Evolutionary conservation across 441 rosid species (phyloP), one percentile per base, ranked within the genome.

Genomic region (Geranium incanum): DNA sequence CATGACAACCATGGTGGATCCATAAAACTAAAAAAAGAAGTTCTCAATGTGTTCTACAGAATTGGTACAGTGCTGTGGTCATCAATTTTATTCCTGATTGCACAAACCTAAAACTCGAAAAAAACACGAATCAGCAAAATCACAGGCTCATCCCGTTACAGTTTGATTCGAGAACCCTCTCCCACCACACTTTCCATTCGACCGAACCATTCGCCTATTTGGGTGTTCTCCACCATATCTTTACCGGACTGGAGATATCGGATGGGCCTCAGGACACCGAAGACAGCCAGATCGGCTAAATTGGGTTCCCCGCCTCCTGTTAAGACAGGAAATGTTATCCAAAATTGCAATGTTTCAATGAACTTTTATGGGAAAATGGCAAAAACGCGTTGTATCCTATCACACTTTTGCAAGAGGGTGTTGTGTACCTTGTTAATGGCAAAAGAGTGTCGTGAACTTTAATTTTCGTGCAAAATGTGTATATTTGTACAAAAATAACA

Each of bases 191-290:
- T 80, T 78, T 90, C 94, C 95, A 94, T 89, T 50, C 91, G 86
- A 50, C 81, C 36, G 74, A 84, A 92, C 97, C 99, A 88, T 72
- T 90, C 92, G 15, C 96, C 93, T 63, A 94, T 89, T 13, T 77
- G 88, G 23, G 97, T 94, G 73, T 92, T 87, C 75, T 88, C 89
- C 78, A 87, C 94, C 97, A 89, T 92, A 78, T 94, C 99, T 74
- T 83, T 87, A 39, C 99, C 97, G 3, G 97, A 89, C 68, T 79
- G 75, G 21, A 94, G 87, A 80, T 87, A 72, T 11, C 92, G 89
- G 59, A 92, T 90, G 1, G 97, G 99, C 84, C 97, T 92, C 84
- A 94, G 79, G 21, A 94, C 96, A 12, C 97, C 97, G 19, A 90
- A 92, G 6, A 86, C 96, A 3, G 97, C 88, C 0, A 94, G 97